phyloP scores from a whole-genome alignment of 352 stramenopile genomes.

The Globisporangium solare region DNA sequence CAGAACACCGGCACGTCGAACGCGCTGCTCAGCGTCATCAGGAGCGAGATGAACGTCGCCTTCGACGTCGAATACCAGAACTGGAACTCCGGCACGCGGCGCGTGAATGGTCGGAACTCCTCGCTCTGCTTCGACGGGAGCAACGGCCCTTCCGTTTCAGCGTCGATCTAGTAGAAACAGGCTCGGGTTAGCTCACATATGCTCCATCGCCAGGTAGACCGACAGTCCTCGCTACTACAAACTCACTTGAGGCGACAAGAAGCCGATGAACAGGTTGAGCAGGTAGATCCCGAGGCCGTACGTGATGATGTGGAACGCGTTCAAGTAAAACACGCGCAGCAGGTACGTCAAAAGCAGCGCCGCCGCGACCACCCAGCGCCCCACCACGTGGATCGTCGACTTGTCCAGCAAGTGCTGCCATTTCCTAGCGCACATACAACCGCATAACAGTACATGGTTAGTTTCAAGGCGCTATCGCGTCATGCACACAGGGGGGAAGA shows the following conservation, averaged over 20 bases:
- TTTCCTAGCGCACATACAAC: slow-evolving; percentile 51
- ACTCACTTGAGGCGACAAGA: slow-evolving; percentile 95
- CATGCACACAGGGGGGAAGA: not conserved
- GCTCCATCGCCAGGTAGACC: not conserved
- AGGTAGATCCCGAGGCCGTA: slow-evolving; percentile 99
- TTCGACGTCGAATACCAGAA: slow-evolving; percentile 95
- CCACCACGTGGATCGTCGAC: slow-evolving; percentile 95
- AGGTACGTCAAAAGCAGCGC: slow-evolving; percentile 91
- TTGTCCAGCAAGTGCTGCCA: slow-evolving; percentile 98
- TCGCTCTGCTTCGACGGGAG: slow-evolving; percentile 90
- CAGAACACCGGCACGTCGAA: slow-evolving; percentile 99
- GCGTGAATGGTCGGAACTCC: slow-evolving; percentile 90
- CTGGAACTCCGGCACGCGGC: slow-evolving; percentile 97
- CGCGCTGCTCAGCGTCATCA: slow-evolving; percentile 98
- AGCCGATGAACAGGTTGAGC: slow-evolving; percentile 99
- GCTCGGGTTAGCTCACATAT: not conserved
- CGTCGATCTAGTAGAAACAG: slow-evolving; percentile 50
- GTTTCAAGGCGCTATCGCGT: not conserved
- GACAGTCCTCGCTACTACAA: not conserved
- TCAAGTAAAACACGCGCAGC: slow-evolving; percentile 88
- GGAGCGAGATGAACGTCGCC: slow-evolving; percentile 88
- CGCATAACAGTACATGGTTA: not conserved
- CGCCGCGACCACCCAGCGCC: slow-evolving; percentile 89
- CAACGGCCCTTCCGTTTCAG: slow-evolving; percentile 82
- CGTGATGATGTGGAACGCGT: slow-evolving; percentile 98